Evolutionary conservation across 148 eudicot genomes (phyloP), one percentile per base, ranked within the genome.

Genomic region (Agrostemma githago): DNA sequence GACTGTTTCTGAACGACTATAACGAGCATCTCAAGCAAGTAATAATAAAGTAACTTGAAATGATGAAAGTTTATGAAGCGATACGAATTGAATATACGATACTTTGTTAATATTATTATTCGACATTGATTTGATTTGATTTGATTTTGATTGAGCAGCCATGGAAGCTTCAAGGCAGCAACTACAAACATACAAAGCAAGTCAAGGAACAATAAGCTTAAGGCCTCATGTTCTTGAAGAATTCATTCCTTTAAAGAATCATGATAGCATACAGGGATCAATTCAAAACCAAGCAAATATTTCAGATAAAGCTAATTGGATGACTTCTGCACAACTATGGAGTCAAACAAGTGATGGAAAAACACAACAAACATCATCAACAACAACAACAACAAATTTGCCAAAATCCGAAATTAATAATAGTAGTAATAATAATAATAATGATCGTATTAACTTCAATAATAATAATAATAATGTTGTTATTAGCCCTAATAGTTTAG

Each of bases 281-380:
- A 79, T 77, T 21, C 79, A 92, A 42, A 85, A 84, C 37, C 66
- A 78, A 12, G 19, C 79, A 17, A 86, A 74, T 56, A 56, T 81
- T 54, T 82, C 89, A 1, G 89, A 91, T 44, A 91, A 88, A 80
- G 89, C 94, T 9, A 92, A 84, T 61, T 95, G 99, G 99, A 92
- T 95, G 99, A 85, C 92, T 16, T 88, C 96, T 4, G 94, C 96
- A 16, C 99, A 89, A 72, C 88, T 95, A 60, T 95, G 97, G 93
- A 90, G 92, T 77, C 96, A 82, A 79, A 80, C 88, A 70, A 72
- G 84, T 59, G 88, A 83, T 53, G 85, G 46, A 70, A 77, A 70
- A 20, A 82, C 81, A 16, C 83, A 79, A 40, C 87, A 62, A 46
- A 26, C 26, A 16, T 17, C 76, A 4, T 54, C 76, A 46, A 72